phyloP scores from a whole-genome alignment of 805 yeast genomes.

The Candida oleophila region DNA sequence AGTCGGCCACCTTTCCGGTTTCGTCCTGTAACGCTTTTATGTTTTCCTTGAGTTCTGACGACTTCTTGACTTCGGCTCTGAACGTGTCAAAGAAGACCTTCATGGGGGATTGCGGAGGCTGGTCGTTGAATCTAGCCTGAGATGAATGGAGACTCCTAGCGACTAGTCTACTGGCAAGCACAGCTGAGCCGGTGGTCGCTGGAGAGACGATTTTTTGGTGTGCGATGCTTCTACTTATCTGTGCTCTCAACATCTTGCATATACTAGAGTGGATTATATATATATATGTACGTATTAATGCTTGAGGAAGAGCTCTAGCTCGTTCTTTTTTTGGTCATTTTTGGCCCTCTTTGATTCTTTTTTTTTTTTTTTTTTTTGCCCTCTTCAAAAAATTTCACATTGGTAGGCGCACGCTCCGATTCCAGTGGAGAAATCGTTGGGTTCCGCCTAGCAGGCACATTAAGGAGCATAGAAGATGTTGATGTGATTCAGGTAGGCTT shows the following conservation, averaged over 20 bases:
- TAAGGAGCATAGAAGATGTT: background rate
- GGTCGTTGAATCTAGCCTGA: background rate
- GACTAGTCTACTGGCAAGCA: background rate
- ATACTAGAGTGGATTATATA: background rate
- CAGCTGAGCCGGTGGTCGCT: background rate
- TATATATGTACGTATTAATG: background rate
- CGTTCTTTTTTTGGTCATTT: background rate
- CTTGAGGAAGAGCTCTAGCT: background rate
- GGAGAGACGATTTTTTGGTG: background rate
- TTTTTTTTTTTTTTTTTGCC: constrained; percentile 1
- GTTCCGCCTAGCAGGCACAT: background rate
- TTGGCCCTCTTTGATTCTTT: background rate
- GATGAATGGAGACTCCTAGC: constrained; percentile 1
- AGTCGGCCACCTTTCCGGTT: constrained; percentile 89
- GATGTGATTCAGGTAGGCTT: background rate
- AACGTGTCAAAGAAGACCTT: constrained; percentile 94
- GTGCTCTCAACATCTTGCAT: constrained; percentile 3
- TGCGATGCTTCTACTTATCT: constrained; percentile 1
- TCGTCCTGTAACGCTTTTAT: constrained; percentile 95
- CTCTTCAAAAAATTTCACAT: background rate
- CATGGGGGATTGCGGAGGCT: constrained; percentile 65
- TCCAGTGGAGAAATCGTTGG: background rate
- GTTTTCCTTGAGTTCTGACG: constrained; percentile 84
- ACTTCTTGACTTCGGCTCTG: constrained; percentile 85
- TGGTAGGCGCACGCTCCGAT: background rate